phyloP scores from a whole-genome alignment of 306 rosid species.

The Chamaecrista fasciculata region DNA sequence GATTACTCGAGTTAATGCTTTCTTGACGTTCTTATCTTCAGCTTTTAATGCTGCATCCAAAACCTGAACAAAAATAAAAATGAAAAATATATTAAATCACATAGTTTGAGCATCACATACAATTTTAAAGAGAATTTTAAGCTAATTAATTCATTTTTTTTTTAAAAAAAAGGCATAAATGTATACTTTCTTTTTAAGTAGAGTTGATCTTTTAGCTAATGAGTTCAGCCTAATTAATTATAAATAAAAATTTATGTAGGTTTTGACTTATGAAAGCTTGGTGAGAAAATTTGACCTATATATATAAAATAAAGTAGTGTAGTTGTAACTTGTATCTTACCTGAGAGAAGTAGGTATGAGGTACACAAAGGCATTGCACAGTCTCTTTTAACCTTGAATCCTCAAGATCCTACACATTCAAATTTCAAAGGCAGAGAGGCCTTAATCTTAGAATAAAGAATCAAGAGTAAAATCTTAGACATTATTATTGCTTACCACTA shows the following conservation, averaged over 20 bases:
- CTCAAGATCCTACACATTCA: conserved; percentile 76
- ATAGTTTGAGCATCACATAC: too few species aligned
- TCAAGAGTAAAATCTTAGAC: neutral
- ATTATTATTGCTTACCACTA: neutral
- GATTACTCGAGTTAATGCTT: conserved; percentile 68
- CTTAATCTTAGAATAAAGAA: conserved; percentile 10
- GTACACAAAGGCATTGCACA: conserved; percentile 65
- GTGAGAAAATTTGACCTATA: too few species aligned
- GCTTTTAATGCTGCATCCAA: conserved; percentile 53
- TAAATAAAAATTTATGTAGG: too few species aligned
- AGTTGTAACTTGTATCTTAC: conserved; percentile 38
- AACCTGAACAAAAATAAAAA: conserved; percentile 25
- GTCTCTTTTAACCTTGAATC: conserved; percentile 59
- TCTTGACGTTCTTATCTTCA: conserved; percentile 62
- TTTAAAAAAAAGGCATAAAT: too few species aligned
- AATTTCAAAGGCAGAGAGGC: conserved; percentile 4
- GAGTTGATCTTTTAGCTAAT: too few species aligned
- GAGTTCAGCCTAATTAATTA: too few species aligned
- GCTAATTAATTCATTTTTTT: too few species aligned
- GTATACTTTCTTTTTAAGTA: too few species aligned
- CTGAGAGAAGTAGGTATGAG: conserved; percentile 63
- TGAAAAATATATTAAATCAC: too few species aligned
- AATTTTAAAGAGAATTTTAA: too few species aligned
- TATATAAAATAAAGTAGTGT: too few species aligned
- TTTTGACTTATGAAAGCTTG: too few species aligned